Evolutionary conservation across 352 stramenopile genomes (phyloP).

Genomic region (Aphanomyces invadans): DNA sequence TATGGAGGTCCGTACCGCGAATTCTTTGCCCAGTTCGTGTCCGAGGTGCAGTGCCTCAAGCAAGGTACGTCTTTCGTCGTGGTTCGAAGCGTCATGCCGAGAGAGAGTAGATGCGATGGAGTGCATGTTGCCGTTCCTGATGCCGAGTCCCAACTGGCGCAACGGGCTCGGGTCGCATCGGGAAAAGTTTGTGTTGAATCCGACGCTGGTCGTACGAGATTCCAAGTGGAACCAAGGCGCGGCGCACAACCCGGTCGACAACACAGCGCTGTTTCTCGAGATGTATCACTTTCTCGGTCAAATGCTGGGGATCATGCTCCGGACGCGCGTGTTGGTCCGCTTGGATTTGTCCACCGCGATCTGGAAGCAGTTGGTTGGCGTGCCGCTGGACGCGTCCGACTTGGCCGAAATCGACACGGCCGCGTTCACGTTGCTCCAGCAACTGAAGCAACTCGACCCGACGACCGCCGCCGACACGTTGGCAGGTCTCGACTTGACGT

Average conservation of each 20-base stretch:
- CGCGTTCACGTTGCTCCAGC: constrained; percentile 46
- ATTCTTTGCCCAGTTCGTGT: constrained; percentile 85
- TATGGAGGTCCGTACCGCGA: constrained; percentile 91
- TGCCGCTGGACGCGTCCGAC: constrained; percentile 34
- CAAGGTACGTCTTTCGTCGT: constrained; percentile 8
- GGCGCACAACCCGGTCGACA: constrained; percentile 38
- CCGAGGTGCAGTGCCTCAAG: constrained; percentile 33
- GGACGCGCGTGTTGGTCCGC: constrained; percentile 67
- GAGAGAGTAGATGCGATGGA: constrained; percentile 11
- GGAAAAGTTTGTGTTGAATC: constrained; percentile 83
- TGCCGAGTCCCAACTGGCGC: constrained; percentile 82
- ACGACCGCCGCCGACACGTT: constrained; percentile 37
- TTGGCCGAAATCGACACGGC: constrained; percentile 64
- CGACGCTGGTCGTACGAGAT: constrained; percentile 22
- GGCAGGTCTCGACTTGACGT: constrained; percentile 55
- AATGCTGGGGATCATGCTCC: constrained; percentile 82
- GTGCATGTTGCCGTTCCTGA: constrained; percentile 77
- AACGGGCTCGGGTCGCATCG: constrained; percentile 69
- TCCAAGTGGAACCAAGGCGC: constrained; percentile 22
- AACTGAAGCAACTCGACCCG: constrained; percentile 27
- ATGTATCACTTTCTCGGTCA: constrained; percentile 88
- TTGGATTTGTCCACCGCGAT: constrained; percentile 60
- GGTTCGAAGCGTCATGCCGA: background rate
- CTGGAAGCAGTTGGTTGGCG: constrained; percentile 64
- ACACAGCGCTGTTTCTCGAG: constrained; percentile 55